Evolutionary conservation across 768 basidiomycete genomes (phyloP).

Genomic region (Boletus huronensis): DNA sequence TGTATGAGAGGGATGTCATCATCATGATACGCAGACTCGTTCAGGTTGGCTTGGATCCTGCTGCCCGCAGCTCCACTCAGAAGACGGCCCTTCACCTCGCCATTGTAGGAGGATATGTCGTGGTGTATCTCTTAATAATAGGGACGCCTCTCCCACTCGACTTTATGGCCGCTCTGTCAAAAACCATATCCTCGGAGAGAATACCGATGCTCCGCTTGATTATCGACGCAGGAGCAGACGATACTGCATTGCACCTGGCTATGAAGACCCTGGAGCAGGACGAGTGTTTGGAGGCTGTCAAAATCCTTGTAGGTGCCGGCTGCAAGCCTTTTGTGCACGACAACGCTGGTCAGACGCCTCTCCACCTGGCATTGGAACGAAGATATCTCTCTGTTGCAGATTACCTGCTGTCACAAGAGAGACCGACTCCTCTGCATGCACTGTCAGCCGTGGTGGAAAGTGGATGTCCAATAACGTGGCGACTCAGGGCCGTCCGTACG

Average conservation of each 20-base stretch:
- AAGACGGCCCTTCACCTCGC: slow-evolving; percentile 2
- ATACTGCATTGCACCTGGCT: background rate
- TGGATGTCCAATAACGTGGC: background rate
- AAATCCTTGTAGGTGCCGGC: background rate
- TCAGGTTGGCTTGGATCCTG: slow-evolving; percentile 1
- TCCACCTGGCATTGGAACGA: background rate
- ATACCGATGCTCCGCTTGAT: background rate
- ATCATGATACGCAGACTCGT: slow-evolving; percentile 6
- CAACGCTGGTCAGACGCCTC: background rate
- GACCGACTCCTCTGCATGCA: background rate
- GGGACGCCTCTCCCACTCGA: background rate
- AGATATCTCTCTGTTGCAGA: background rate
- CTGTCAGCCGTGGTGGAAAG: background rate
- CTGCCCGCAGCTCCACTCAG: background rate
- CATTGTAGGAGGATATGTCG: background rate
- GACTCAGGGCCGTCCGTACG: background rate
- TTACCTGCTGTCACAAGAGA: background rate
- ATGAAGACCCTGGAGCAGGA: background rate
- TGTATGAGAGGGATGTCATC: slow-evolving; percentile 5
- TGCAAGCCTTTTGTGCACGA: background rate
- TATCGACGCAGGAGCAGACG: background rate
- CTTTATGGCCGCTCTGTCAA: background rate
- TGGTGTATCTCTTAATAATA: background rate
- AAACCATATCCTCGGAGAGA: background rate
- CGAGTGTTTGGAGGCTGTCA: background rate